These are phyloP conservation scores for Sporothrix humicola DNA, from an alignment of 2,329 filamentous ascomycete species.

Conservation along the genomic window DNA sequence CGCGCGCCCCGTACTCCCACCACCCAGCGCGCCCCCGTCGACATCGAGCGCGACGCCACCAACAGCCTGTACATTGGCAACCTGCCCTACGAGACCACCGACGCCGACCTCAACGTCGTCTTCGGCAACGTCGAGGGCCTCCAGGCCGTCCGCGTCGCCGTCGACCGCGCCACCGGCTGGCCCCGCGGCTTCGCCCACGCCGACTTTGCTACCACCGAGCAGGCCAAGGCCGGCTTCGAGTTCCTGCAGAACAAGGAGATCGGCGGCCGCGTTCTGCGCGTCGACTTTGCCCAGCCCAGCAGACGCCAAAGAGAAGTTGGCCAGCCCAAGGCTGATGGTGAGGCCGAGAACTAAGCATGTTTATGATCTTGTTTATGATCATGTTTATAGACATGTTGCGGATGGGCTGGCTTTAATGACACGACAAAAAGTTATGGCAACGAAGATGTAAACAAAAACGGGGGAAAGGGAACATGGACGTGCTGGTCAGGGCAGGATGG, in stretches of 20 bases:
- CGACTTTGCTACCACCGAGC: slow-evolving; percentile 73
- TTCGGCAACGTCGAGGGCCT: slow-evolving; percentile 75
- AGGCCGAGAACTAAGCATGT: neutral
- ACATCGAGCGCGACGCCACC: slow-evolving; percentile 38
- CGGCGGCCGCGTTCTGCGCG: slow-evolving; percentile 67
- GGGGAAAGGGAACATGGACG: neutral
- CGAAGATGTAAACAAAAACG: neutral
- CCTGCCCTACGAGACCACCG: slow-evolving; percentile 83
- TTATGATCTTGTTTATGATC: neutral
- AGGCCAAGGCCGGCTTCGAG: slow-evolving; percentile 66
- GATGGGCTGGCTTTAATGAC: neutral
- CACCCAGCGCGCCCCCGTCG: neutral
- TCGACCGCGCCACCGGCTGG: slow-evolving; percentile 80
- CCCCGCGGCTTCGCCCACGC: slow-evolving; percentile 84
- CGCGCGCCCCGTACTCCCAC: slow-evolving; percentile 28
- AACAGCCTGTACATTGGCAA: slow-evolving; percentile 77
- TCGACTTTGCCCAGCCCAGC: slow-evolving; percentile 59
- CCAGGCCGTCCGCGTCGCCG: slow-evolving; percentile 77
- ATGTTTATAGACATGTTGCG: neutral
- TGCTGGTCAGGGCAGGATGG: neutral
- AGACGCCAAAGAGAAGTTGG: neutral
- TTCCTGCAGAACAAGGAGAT: slow-evolving; percentile 61
- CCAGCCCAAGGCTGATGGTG: neutral
- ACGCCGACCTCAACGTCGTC: slow-evolving; percentile 78
- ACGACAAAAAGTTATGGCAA: neutral